Evolutionary conservation across 2,329 filamentous ascomycete species (phyloP), one percentile per base, ranked within the genome.

Genomic region (Fonsecaea pedrosoi): DNA sequence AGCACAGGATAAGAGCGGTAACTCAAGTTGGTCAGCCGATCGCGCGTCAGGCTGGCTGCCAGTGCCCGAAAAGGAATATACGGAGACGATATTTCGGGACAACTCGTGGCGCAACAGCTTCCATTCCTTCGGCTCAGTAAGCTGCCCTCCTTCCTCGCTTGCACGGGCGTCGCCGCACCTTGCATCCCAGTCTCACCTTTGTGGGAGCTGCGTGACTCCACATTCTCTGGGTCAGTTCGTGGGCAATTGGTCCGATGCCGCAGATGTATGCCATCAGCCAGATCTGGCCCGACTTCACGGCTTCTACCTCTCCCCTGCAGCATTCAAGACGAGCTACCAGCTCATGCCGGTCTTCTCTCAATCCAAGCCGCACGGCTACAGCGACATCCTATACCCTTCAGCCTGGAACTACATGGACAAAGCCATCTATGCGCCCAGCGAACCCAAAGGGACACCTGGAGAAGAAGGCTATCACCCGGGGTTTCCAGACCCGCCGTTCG

Each of bases 311-410:
- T 87, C 86, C 0, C 86, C 89, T 0, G 85, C 89, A 7, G 82
- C 85, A 0, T 82, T 87, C 69, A 85, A 86, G 57, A 85, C 88
- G 0, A 85, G 89, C 0, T 84, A 87, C 68, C 82, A 89, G 21
- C 82, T 95, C 3, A 78, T 90, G 1, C 92, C 92, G 0, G 81
- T 95, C 10, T 95, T 95, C 78, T 91, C 91, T 69, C 85, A 90
- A 65, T 89, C 87, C 57, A 92, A 92, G 72, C 87, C 89, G 1
- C 83, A 86, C 54, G 88, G 88, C 4, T 94, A 91, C 78, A 87
- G 85, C 69, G 92, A 96, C 75, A 91, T 96, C 38, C 78, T 94
- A 25, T 90, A 93, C 60, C 92, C 92, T 0, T 81, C 84, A 72
- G 77, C 85, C 0, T 87, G 85, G 85, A 87, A 87, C 71, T 89